Evolutionary conservation across 2,329 filamentous ascomycete genomes (phyloP), one percentile per base, ranked within the genome.

Genomic region (Fusarium subglutinans): DNA sequence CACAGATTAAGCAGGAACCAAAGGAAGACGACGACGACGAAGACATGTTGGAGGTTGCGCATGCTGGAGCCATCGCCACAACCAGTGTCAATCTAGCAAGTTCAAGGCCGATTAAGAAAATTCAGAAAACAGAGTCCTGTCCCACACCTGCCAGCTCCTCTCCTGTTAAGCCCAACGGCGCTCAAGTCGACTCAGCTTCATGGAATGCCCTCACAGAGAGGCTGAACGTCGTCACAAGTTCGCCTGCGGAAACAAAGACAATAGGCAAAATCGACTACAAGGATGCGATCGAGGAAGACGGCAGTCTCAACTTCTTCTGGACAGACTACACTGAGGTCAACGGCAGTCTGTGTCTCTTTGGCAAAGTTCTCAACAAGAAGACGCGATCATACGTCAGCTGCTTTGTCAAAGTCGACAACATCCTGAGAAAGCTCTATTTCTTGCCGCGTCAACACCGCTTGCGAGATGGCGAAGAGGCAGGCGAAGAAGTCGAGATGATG

Each of bases 331-430:
- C 93, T 2, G 96, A 99, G 80, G 87, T 98, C 80, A 95, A 95
- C 78, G 96, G 96, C 67, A 96, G 92, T 76, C 86, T 99, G 15
- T 98, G 95, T 81, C 88, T 99, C 17, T 98, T 99, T 80, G 96
- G 96, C 73, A 99, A 99, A 81, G 96, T 98, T 30, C 91, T 95
- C 78, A 95, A 98, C 84, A 98, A 95, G 82, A 93, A 91, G 78
- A 94, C 90, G 4, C 91, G 90, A 58, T 86, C 87, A 48, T 95
- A 94, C 80, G 92, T 95, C 68, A 99, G 96, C 83, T 97, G 95
- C 78, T 98, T 99, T 79, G 90, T 98, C 81, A 98, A 98, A 82
- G 87, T 99, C 26, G 95, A 99, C 86, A 98, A 98, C 76, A 93
- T 99, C 68, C 83, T 97, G 61, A 90, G 96, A 68, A 98, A 97